Base-by-base conservation (phyloP, 768 basidiomycete genomes). In the Suillus lakei region DNA sequence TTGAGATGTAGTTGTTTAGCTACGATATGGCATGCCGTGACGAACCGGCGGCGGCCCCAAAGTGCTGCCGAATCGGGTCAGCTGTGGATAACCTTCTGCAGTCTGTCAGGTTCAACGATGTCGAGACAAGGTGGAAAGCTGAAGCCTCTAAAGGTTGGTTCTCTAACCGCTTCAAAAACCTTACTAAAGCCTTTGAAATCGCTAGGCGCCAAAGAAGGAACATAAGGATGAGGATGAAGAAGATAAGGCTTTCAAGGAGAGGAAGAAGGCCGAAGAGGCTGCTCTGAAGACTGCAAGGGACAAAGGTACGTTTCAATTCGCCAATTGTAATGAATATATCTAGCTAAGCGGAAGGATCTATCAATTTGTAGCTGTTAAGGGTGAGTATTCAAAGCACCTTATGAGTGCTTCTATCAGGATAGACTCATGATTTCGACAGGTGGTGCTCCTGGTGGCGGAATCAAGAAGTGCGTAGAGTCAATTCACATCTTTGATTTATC, bases 91-190 rank as follows among this genome's bases (percentile, higher is more conserved):
- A 13, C 4, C 16, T 30, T 30, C 16, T 28, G 16, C 28, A 51
- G 39, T 62, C n/a, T 46, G 16, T 58, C 26, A 38, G 16, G n/a
- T 59, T 51, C 43, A 51, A 51, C 63, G 28, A 76, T 76, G 76
- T 77, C 76, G 55, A 85, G 91, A 80, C 89, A 92, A 82, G 92
- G 91, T 67, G 93, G 93, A 74, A 95, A 95, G 80, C 73, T 90
- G 61, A 95, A 95, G 85, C 93, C 93, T 61, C 79, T 95, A 69
- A 95, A 95, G 92, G 93, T 89, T 67, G 38, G 46, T 60, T n/a
- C 34, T 46, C 18, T 53, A 13, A 66, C 39, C 36, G 53, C 18
- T 54, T 34, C 46, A 50, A 23, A n/a, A 60, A 64, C 32, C 48
- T 10, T 43, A 53, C 26, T 32, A 43, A 30, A 10, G 23, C 30